Conservation (phyloP, 2,329 filamentous ascomycete species). For the Pseudocercospora ulei region DNA sequence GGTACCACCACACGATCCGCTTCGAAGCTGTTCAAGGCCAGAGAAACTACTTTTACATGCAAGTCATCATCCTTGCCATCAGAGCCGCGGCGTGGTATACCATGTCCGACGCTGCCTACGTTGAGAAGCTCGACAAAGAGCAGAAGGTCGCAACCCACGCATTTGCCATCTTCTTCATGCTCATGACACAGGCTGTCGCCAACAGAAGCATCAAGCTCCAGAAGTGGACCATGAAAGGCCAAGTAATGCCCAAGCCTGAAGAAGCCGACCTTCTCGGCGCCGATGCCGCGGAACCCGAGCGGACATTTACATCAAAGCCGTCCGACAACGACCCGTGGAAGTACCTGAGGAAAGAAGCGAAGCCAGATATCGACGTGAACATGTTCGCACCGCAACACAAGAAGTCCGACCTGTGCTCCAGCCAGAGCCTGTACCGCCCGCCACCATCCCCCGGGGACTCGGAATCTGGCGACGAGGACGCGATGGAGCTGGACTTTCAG, state of each 20-base stretch:
- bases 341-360: constrained; percentile 24
- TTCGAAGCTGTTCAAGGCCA: constrained; percentile 36
- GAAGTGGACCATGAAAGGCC: constrained; percentile 29
- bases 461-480: constrained; percentile 38
- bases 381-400: constrained; percentile 28
- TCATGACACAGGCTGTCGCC: constrained; percentile 33
- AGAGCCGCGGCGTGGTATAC: constrained; percentile 41
- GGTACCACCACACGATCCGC: constrained; percentile 29
- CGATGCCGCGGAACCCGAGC: constrained; percentile 24
- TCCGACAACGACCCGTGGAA: constrained; percentile 27
- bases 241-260: constrained; percentile 31
- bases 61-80: constrained; percentile 50
- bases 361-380: constrained; percentile 33
- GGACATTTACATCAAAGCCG: constrained; percentile 23
- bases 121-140: constrained; percentile 22
- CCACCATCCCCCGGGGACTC: constrained; percentile 26
- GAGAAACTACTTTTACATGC: constrained; percentile 56
- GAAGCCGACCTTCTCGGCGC: constrained; percentile 28
- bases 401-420: constrained; percentile 15
- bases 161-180: constrained; percentile 46
- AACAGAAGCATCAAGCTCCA: constrained; percentile 24
- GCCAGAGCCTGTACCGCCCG: constrained; percentile 18
- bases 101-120: constrained; percentile 23
- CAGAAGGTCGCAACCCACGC: constrained; percentile 46
- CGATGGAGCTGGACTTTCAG: constrained; percentile 64